These are phyloP conservation scores for Parachaetomium inaequale DNA, from an alignment of 495 filamentous ascomycete genomes.

Conservation along the genomic window DNA sequence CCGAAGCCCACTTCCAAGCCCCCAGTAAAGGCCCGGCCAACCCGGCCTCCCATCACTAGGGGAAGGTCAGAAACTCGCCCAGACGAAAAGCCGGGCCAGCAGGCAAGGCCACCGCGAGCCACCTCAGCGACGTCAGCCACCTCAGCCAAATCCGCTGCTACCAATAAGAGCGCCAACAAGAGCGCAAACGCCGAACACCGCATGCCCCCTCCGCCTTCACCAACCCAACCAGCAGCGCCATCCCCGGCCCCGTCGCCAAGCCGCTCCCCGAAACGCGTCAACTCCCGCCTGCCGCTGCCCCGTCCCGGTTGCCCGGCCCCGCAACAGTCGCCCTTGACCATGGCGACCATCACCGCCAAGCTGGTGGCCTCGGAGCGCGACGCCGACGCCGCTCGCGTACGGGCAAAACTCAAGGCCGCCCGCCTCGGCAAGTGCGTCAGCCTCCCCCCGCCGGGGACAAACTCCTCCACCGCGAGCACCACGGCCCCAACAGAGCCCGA, in stretches of 20 bases:
- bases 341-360: slow-evolving; percentile 54
- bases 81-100: background rate
- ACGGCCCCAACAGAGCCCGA: slow-evolving; percentile 12
- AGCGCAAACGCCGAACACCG: slow-evolving; percentile 8
- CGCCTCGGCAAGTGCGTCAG: slow-evolving; percentile 27
- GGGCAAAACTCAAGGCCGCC: slow-evolving; percentile 52
- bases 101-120: background rate
- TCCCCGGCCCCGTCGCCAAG: slow-evolving; percentile 18
- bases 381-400: slow-evolving; percentile 52
- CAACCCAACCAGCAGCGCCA: background rate
- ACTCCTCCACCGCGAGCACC: slow-evolving; percentile 3
- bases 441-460: slow-evolving; percentile 15
- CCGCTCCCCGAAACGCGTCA: slow-evolving; percentile 25
- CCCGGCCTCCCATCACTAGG: slow-evolving; percentile 12
- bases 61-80: slow-evolving; percentile 15
- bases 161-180: slow-evolving; percentile 10
- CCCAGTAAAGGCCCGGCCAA: slow-evolving; percentile 4
- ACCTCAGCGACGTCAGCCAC: slow-evolving; percentile 16
- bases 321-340: slow-evolving; percentile 49
- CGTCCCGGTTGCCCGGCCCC: slow-evolving; percentile 31
- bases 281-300: slow-evolving; percentile 44
- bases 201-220: background rate
- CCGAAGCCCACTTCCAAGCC: background rate
- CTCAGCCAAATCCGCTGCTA: slow-evolving; percentile 13
- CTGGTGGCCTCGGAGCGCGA: slow-evolving; percentile 54